Evolutionary conservation across 495 filamentous ascomycete species (phyloP).

Genomic region (Aspergillus taichungensis): DNA sequence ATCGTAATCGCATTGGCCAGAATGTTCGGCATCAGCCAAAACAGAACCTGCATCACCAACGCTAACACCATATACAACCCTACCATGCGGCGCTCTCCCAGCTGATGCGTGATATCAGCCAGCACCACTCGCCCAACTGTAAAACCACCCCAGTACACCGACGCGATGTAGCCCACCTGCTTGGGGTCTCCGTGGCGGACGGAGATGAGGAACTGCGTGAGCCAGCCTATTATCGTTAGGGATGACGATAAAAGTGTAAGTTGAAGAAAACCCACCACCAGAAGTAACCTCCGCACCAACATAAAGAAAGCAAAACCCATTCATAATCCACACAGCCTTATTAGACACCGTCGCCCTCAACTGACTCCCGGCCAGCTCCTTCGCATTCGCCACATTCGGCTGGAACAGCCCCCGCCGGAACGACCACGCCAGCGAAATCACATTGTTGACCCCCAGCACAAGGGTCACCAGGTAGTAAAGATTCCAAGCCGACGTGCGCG

Average conservation of each 20-base stretch:
- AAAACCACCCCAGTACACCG: constrained; percentile 67
- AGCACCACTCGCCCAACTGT: constrained; percentile 47
- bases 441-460: constrained; percentile 10
- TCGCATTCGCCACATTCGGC: constrained; percentile 13
- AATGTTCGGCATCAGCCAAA: constrained; percentile 44
- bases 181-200: constrained; percentile 49
- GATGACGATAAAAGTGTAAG: background rate
- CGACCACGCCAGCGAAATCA: constrained; percentile 10
- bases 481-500: constrained; percentile 14
- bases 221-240: constrained; percentile 43
- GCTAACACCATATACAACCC: constrained; percentile 35
- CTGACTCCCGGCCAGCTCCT: constrained; percentile 13
- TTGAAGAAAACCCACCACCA: constrained; percentile 18
- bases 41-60: constrained; percentile 41
- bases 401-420: constrained; percentile 15
- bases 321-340: constrained; percentile 37
- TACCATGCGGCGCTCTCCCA: constrained; percentile 42
- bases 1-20: constrained; percentile 56
- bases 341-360: constrained; percentile 12
- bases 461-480: constrained; percentile 14
- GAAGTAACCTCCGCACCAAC: constrained; percentile 36
- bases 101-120: constrained; percentile 44
- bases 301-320: constrained; percentile 43
- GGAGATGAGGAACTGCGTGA: constrained; percentile 57
- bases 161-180: constrained; percentile 63